Conservation (phyloP, 352 stramenopile species). For the Phytophthora nicotianae region DNA sequence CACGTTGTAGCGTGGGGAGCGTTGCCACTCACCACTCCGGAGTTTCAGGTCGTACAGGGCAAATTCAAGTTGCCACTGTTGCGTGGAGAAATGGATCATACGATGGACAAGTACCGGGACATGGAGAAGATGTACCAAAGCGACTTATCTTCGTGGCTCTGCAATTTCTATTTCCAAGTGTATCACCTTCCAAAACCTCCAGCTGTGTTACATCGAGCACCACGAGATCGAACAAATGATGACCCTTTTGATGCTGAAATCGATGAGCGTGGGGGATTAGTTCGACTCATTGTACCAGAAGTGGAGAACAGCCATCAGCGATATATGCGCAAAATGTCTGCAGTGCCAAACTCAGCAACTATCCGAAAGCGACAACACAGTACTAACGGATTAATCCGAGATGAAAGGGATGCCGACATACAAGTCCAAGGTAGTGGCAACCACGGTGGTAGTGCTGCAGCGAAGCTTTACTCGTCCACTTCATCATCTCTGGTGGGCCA, state of each 20-base stretch:
- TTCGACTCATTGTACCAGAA: conserved; percentile 28
- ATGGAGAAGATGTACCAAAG: conserved; percentile 71
- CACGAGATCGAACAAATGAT: conserved; percentile 7
- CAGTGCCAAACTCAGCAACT: not conserved
- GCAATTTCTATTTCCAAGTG: conserved; percentile 91
- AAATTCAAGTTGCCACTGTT: conserved; percentile 89
- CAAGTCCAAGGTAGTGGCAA: conserved; percentile 2
- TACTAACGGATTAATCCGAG: not conserved
- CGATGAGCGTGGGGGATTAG: conserved; percentile 47
- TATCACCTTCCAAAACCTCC: conserved; percentile 42
- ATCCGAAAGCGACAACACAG: conserved; percentile 17
- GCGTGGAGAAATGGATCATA: conserved; percentile 81
- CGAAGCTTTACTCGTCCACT: conserved; percentile 30
- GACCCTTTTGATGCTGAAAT: conserved; percentile 54
- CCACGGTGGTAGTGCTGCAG: not conserved
- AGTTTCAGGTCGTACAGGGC: conserved; percentile 67
- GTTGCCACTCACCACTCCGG: conserved; percentile 71
- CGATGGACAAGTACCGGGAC: conserved; percentile 74
- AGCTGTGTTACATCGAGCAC: conserved; percentile 12
- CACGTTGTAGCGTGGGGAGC: conserved; percentile 86
- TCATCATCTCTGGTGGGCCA: conserved; percentile 30
- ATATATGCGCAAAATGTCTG: conserved; percentile 49
- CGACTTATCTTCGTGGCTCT: conserved; percentile 87
- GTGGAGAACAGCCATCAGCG: conserved; percentile 50
- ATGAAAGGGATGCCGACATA: conserved; percentile 1